These are phyloP conservation scores for Fusarium tanahbumbuense DNA, from an alignment of 2,329 filamentous ascomycete species.

Conservation along the genomic window DNA sequence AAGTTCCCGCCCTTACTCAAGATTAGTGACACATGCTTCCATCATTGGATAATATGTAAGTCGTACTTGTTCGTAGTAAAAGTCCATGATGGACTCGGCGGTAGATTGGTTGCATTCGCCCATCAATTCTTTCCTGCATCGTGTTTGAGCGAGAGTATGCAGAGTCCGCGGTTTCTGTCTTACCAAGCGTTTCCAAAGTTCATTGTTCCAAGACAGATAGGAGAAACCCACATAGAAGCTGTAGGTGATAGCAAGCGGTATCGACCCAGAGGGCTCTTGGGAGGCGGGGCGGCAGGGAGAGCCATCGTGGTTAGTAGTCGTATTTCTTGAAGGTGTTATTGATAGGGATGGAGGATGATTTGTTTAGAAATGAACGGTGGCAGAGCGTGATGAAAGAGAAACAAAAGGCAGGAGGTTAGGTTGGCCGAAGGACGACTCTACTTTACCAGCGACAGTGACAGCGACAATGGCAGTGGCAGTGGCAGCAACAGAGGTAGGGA, in stretches of 20 bases:
- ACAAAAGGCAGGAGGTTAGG: not conserved
- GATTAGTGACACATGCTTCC: constrained; percentile 19
- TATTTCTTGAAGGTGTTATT: not conserved
- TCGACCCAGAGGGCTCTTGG: constrained; percentile 70
- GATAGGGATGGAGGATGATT: not conserved
- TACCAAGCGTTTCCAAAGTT: constrained; percentile 70
- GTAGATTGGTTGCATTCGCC: constrained; percentile 73
- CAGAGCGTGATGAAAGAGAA: not conserved
- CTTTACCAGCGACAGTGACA: not conserved
- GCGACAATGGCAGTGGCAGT: not conserved
- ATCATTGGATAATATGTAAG: not conserved
- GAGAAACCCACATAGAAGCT: constrained; percentile 74
- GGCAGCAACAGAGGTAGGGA: not conserved
- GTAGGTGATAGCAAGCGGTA: constrained; percentile 75
- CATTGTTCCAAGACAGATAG: constrained; percentile 73
- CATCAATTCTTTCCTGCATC: constrained; percentile 63
- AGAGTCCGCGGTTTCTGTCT: not conserved
- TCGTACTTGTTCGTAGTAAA: constrained; percentile 67
- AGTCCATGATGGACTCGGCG: constrained; percentile 73
- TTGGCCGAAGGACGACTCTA: not conserved
- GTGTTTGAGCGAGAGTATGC: not conserved
- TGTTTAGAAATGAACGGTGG: not conserved
- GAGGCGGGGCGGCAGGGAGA: constrained; percentile 57
- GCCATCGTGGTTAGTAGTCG: constrained; percentile 26
- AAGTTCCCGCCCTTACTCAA: constrained; percentile 69